A percentile compares a stretch with the other conserved stretches of the same genome.
Evolutionary conservation across 2,329 filamentous ascomycete genomes (phyloP).

Genomic region (Clarireedia monteithiana): DNA sequence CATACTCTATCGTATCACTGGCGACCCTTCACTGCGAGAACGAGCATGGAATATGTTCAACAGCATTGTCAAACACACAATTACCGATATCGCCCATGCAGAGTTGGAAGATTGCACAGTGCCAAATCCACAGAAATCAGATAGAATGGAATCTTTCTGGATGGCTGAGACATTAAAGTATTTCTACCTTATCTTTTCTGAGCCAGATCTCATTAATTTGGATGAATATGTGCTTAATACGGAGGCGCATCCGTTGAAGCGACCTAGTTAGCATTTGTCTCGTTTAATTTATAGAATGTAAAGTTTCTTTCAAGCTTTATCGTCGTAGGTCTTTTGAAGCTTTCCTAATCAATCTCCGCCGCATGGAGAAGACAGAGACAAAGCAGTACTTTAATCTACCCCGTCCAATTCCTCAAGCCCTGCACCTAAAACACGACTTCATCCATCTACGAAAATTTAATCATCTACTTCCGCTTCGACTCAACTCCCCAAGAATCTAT

Average conservation of each 20-base stretch:
- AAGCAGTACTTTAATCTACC: too few species aligned
- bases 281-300: not conserved
- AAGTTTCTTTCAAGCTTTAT: not conserved
- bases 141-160: conserved; percentile 52
- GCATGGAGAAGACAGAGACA: too few species aligned
- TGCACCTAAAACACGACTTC: not conserved
- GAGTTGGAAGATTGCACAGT: conserved; percentile 33
- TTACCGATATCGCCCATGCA: conserved; percentile 36
- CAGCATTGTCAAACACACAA: conserved; percentile 35
- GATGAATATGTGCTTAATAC: conserved; percentile 48
- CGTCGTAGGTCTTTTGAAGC: too few species aligned
- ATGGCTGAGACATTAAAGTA: conserved; percentile 62
- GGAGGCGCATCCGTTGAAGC: conserved; percentile 22
- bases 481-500: too few species aligned
- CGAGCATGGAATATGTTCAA: conserved; percentile 41
- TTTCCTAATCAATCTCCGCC: not conserved
- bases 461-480: too few species aligned
- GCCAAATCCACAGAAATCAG: conserved; percentile 27
- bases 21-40: conserved; percentile 30
- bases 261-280: conserved; percentile 21
- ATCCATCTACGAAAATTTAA: not conserved
- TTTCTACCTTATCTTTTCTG: conserved; percentile 42
- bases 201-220: conserved; percentile 46
- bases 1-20: conserved; percentile 40
- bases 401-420: not conserved